These are phyloP conservation scores for Aspergillus pseudotamarii DNA, from an alignment of 2,329 filamentous ascomycete genomes.

Conservation along the genomic window DNA sequence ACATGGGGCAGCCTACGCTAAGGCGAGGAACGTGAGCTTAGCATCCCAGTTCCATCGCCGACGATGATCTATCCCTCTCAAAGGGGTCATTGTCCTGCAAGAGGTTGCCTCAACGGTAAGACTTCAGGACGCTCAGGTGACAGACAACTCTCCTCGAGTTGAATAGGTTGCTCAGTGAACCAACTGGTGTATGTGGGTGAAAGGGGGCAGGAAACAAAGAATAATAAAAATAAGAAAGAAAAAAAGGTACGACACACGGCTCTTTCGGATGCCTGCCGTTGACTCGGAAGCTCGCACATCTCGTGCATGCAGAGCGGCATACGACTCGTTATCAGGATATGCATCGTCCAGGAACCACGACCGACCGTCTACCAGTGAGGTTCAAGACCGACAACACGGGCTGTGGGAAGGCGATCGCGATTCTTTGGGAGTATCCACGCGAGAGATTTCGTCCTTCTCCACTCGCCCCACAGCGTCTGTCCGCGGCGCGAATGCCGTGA, in stretches of 20 bases:
- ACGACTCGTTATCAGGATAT: neutral
- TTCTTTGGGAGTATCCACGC: neutral
- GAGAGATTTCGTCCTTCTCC: neutral
- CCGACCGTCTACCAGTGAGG: neutral
- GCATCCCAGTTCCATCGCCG: neutral
- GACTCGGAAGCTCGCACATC: neutral
- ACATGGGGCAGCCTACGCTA: neutral
- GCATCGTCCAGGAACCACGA: neutral
- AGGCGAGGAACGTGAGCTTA: neutral
- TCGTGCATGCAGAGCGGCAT: neutral
- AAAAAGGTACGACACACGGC: neutral
- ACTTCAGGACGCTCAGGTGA: neutral
- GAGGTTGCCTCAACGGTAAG: neutral
- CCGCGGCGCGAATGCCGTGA: neutral
- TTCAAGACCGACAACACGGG: neutral
- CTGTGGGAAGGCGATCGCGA: neutral
- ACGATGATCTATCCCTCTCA: too few species aligned
- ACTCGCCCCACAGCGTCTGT: neutral
- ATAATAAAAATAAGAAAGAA: neutral
- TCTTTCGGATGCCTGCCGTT: neutral
- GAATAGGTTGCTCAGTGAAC: neutral
- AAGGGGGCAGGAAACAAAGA: neutral
- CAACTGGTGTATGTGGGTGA: neutral
- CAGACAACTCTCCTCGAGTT: neutral
- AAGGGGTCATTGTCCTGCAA: neutral